Base-by-base conservation (phyloP, 1,284 basidiomycete genomes). In the Chalciporus sp. region DNA sequence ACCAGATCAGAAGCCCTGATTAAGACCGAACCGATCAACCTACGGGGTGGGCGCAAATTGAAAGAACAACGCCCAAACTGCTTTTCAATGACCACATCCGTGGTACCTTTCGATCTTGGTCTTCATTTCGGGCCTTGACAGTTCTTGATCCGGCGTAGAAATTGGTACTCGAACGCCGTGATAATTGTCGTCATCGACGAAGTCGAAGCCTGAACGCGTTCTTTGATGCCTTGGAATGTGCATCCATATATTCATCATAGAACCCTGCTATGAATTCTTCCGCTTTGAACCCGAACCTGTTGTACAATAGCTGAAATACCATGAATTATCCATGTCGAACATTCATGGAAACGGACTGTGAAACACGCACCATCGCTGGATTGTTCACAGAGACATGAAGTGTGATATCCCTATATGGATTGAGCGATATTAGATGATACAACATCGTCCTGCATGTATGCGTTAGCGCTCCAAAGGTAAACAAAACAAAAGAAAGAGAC, bases 221-320 rank as follows among this genome's bases (percentile, higher is more conserved):
- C 70, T 86, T 90, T 11, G 88, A 90, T 8, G 79, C 78, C 51
- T 81, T 78, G 17, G 86, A 88, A 20, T 82, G 74, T 4, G 80
- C 71, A 61, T 86, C 81, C 17, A 91, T 72, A 66, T 90, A 91
- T 42, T 84, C 78, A 43, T 89, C 85, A 59, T 91, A 92, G 61
- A 92, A 92, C 17, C 86, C 88, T 27, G 82, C 81, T 35, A 92
- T 78, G 59, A 90, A 91, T 65, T 88, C 87, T 68, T 91, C 89
- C 0, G 88, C 86, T 63, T 92, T 92, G 78, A 92, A 91, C 17
- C 90, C 90, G 61, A 92, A 91, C 49, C 83, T 82, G 59, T 92
- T 91, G 69, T 92, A 92, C 14, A 91, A 66, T 6, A 91, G 72
- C 89, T 90, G 52, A 33, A 29, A 14, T 6, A 56, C 7, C 43